Percentiles rank a stretch among this genome's conserved stretches.
These are phyloP conservation scores for Candida boidinii DNA, from an alignment of 805 yeast genomes.

Conservation along the genomic window DNA sequence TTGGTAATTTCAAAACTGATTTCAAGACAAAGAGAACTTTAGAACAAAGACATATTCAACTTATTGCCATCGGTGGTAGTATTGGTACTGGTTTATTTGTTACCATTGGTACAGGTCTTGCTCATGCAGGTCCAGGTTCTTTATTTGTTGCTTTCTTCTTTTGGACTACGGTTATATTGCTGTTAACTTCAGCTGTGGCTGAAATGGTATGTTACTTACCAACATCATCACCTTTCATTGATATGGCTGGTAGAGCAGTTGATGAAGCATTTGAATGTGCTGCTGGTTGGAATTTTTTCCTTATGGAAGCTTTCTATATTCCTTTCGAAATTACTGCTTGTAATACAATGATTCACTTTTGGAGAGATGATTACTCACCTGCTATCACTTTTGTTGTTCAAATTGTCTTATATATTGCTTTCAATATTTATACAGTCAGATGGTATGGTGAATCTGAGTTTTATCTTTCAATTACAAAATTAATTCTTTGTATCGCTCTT, in stretches of 20 bases:
- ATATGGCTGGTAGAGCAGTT: constrained; percentile 29
- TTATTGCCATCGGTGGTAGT: constrained; percentile 32
- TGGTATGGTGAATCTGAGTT: constrained; percentile 46
- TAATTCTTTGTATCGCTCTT: constrained; percentile 38
- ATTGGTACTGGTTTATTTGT: constrained; percentile 31
- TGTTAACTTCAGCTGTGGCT: constrained; percentile 26
- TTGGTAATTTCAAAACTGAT: constrained; percentile 5
- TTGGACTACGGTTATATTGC: constrained; percentile 24
- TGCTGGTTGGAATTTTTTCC: constrained; percentile 29
- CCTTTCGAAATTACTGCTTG: constrained; percentile 41
- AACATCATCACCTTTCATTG: constrained; percentile 27
- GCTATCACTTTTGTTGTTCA: constrained; percentile 37
- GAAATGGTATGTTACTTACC: constrained; percentile 31
- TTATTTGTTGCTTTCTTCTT: constrained; percentile 24
- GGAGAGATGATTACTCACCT: constrained; percentile 41
- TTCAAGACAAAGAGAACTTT: constrained; percentile 23
- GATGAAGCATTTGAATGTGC: constrained; percentile 28
- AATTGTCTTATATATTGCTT: constrained; percentile 30
- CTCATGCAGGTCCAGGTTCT: constrained; percentile 27
- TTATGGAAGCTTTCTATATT: constrained; percentile 36
- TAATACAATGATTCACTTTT: constrained; percentile 45
- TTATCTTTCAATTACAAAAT: constrained; percentile 36
- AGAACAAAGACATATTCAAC: constrained; percentile 27
- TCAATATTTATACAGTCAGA: constrained; percentile 39
- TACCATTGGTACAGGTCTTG: constrained; percentile 27